phyloP scores from a whole-genome alignment of 768 basidiomycete species.

The Gelatoporia subvermispora region DNA sequence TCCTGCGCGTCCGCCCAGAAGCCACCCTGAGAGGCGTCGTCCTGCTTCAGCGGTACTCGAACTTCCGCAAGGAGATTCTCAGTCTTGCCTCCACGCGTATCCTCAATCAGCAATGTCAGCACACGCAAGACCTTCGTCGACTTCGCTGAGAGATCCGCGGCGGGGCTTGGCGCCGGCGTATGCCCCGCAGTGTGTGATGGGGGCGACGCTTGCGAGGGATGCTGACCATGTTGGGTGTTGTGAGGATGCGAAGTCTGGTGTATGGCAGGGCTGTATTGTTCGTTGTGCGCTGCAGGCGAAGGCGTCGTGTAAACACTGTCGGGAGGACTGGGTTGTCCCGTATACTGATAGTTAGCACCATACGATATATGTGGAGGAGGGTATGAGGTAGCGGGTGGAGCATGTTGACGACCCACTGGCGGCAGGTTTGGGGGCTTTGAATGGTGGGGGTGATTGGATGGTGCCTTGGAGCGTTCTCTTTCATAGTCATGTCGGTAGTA shows the following conservation, averaged over 20 bases:
- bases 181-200: background rate
- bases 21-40: slow-evolving; percentile 46
- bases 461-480: slow-evolving; percentile 9
- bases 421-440: too few species aligned
- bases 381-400: background rate
- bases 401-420: too few species aligned
- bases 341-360: too few species aligned
- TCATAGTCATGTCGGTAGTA: slow-evolving; percentile 19
- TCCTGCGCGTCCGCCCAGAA: slow-evolving; percentile 72
- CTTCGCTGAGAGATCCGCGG: background rate
- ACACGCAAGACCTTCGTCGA: slow-evolving; percentile 33
- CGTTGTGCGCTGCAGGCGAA: slow-evolving; percentile 1
- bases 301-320: background rate
- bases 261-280: slow-evolving; percentile 4
- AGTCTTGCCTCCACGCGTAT: slow-evolving; percentile 44
- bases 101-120: slow-evolving; percentile 59
- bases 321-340: too few species aligned
- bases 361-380: background rate
- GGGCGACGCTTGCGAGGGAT: background rate
- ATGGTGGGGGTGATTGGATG: background rate
- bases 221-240: background rate
- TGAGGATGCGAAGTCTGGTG: slow-evolving; percentile 4
- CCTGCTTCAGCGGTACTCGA: slow-evolving; percentile 46
- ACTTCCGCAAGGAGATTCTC: slow-evolving; percentile 67
- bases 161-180: background rate